Conservation (phyloP, 2,329 filamentous ascomycete species). For the Trichoderma citrinoviride region DNA sequence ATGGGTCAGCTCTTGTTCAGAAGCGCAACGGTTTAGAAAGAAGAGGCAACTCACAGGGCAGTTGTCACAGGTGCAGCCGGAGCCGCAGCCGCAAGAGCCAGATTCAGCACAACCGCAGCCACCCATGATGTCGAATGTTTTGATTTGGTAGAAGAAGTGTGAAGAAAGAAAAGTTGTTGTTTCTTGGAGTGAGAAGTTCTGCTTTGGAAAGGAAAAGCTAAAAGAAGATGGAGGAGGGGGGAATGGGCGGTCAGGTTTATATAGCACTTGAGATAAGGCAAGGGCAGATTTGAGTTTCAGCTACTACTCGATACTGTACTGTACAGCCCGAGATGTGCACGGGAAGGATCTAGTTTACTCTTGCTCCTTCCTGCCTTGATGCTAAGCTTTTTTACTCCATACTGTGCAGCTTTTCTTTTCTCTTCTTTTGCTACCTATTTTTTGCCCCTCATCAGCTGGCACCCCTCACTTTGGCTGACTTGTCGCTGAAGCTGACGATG, state of each 20-base stretch:
- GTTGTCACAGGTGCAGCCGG: slow-evolving; percentile 41
- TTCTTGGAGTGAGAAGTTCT: neutral
- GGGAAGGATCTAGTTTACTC: no score
- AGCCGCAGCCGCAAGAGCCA: slow-evolving; percentile 44
- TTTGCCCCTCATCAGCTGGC: neutral
- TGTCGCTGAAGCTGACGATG: neutral
- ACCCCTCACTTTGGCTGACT: neutral
- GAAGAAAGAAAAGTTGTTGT: neutral
- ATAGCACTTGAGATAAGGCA: neutral
- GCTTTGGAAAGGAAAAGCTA: neutral
- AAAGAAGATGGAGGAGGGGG: neutral
- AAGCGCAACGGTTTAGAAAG: neutral
- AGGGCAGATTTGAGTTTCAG: neutral
- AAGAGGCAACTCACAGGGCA: slow-evolving; percentile 42
- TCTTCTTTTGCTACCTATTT: no score
- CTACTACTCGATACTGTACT: neutral
- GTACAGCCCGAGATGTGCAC: neutral
- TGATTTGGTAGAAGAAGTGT: neutral
- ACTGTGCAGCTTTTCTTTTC: neutral
- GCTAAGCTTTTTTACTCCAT: no score
- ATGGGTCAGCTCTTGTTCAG: neutral
- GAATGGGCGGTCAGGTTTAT: slow-evolving; percentile 16
- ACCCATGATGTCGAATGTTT: slow-evolving; percentile 38
- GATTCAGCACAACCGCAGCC: slow-evolving; percentile 43
- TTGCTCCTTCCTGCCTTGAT: no score